Percentiles rank a stretch among this genome's conserved stretches.
phyloP scores from a whole-genome alignment of 2,329 filamentous ascomycete species.

The Bretziella fagacearum region DNA sequence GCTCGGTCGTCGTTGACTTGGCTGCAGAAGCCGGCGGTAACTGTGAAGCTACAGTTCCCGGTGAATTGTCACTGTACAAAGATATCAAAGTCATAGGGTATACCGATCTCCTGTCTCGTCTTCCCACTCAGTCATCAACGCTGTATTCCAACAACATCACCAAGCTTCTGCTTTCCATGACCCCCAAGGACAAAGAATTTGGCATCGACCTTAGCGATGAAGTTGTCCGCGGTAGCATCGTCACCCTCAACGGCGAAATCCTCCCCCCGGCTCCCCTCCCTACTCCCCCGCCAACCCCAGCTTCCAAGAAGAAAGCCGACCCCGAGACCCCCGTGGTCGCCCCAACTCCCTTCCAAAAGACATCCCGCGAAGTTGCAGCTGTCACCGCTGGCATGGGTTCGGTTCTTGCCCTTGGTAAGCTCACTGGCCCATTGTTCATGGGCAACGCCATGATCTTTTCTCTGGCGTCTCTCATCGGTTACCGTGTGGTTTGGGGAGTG shows the following conservation, averaged over 20 bases:
- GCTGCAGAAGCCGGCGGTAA: constrained; percentile 81
- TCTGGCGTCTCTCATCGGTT: constrained; percentile 70
- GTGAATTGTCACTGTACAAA: constrained; percentile 52
- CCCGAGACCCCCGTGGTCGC: constrained; percentile 44
- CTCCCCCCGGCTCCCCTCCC: constrained; percentile 60
- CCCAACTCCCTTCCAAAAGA: constrained; percentile 68
- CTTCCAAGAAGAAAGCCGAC: constrained; percentile 20
- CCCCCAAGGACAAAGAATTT: constrained; percentile 60
- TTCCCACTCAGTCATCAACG: constrained; percentile 78
- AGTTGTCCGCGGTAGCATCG: constrained; percentile 70
- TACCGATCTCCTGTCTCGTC: constrained; percentile 69
- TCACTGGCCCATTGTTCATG: constrained; percentile 76
- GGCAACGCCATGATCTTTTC: constrained; percentile 71
- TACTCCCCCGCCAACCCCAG: constrained; percentile 31
- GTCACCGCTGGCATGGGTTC: constrained; percentile 65
- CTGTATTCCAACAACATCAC: constrained; percentile 90
- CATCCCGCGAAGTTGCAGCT: constrained; percentile 54
- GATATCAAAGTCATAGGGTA: constrained; percentile 79
- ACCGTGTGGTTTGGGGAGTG: constrained; percentile 79
- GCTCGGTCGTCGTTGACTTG: constrained; percentile 74
- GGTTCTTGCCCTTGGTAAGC: constrained; percentile 59
- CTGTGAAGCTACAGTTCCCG: constrained; percentile 63
- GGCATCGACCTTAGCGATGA: constrained; percentile 69
- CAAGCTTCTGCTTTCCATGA: constrained; percentile 70
- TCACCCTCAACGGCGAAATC: constrained; percentile 60